Evolutionary conservation across 73 alveolate genomes (phyloP).

Genomic region (Strombidium stylifer): DNA sequence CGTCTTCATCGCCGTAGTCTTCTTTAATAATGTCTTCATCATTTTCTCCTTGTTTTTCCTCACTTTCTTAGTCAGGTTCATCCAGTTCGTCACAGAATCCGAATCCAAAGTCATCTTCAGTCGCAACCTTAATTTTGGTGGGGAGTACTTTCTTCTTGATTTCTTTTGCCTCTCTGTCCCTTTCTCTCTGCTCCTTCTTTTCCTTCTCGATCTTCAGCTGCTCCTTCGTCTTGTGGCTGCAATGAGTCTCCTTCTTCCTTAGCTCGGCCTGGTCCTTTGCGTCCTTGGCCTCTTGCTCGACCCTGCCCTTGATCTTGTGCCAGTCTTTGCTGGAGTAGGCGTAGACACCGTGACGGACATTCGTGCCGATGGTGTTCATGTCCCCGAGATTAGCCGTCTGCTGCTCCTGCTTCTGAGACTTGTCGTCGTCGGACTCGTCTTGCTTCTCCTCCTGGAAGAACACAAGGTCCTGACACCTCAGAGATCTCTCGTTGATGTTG

Average conservation of each 20-base stretch:
- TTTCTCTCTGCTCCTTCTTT: not conserved
- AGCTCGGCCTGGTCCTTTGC: no score
- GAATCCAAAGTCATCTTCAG: constrained; percentile 17
- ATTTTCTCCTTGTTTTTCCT: no score
- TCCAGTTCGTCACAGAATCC: constrained; percentile 1
- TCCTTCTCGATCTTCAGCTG: not conserved
- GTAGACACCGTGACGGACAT: no score
- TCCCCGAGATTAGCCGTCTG: no score
- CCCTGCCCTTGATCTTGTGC: no score
- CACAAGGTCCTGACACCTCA: constrained; percentile 10
- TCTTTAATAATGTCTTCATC: not conserved
- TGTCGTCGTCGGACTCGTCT: no score
- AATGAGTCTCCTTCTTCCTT: no score
- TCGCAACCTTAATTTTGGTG: not conserved
- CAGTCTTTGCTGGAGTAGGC: no score
- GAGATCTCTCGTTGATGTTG: constrained; percentile 2
- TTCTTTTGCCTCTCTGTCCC: not conserved
- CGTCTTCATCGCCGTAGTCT: not conserved
- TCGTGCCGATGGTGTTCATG: no score
- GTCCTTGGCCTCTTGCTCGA: no score
- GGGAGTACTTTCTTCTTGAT: not conserved
- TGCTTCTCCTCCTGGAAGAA: constrained; percentile 8
- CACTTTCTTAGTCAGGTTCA: constrained; percentile 10
- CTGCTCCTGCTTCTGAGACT: no score
- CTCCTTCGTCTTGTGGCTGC: no score